A percentile compares a stretch with the other conserved stretches of the same genome.
Conservation (phyloP, 2,329 filamentous ascomycete genomes). For the Hypomyces perniciosus region DNA sequence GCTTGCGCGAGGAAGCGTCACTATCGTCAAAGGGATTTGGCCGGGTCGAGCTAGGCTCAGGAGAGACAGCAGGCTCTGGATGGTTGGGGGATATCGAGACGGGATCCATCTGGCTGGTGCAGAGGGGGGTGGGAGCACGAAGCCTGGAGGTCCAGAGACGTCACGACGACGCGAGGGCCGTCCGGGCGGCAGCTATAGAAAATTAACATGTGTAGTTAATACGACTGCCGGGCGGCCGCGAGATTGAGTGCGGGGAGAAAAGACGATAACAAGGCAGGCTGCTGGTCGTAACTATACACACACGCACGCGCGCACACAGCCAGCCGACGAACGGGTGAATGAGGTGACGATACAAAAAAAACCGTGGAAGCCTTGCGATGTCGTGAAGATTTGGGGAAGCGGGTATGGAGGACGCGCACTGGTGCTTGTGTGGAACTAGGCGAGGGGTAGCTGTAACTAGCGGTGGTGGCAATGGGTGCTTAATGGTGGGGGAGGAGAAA, state of each 20-base stretch:
- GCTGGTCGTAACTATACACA: slow-evolving; percentile 4
- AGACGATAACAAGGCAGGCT: neutral
- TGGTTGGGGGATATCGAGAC: slow-evolving; percentile 43
- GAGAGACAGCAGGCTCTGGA: slow-evolving; percentile 54
- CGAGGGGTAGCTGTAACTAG: slow-evolving; percentile 15
- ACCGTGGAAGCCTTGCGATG: slow-evolving; percentile 3
- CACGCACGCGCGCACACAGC: too few species aligned
- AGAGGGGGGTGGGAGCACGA: slow-evolving; percentile 30
- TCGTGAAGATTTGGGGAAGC: slow-evolving; percentile 19
- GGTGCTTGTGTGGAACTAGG: slow-evolving; percentile 33
- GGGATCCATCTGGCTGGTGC: slow-evolving; percentile 49
- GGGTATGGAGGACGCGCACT: slow-evolving; percentile 27
- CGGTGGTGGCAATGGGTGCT: neutral
- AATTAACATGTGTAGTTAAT: slow-evolving; percentile 52
- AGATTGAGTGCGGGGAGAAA: neutral
- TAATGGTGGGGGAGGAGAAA: slow-evolving; percentile 6
- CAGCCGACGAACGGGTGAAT: neutral
- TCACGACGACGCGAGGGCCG: slow-evolving; percentile 48
- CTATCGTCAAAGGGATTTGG: slow-evolving; percentile 59
- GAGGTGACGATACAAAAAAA: neutral
- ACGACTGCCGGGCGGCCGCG: slow-evolving; percentile 5
- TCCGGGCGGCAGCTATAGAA: slow-evolving; percentile 46
- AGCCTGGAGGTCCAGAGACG: slow-evolving; percentile 42
- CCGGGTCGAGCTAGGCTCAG: slow-evolving; percentile 57
- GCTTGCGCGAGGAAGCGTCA: slow-evolving; percentile 52